Conservation (phyloP, 2,329 filamentous ascomycete species). For the Penicillium sp. region DNA sequence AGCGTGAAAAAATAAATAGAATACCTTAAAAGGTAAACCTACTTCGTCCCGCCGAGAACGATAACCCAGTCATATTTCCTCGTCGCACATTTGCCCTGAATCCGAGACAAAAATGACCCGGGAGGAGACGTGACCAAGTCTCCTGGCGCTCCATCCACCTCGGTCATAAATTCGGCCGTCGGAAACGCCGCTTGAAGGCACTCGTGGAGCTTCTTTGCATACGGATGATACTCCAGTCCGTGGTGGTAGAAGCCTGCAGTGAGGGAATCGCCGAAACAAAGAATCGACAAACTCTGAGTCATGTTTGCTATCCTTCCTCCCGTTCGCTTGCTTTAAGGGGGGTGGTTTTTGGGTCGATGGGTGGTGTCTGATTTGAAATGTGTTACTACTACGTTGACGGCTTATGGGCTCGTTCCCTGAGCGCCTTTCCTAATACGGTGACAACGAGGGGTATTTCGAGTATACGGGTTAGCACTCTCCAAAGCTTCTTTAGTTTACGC, state of each 20-base stretch:
- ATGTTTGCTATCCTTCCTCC: not conserved
- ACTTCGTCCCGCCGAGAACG: conserved; percentile 66
- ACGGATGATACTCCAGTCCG: conserved; percentile 56
- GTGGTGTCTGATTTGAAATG: not conserved
- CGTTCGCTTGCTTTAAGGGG: not conserved
- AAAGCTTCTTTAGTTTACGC: too few relatives aligned
- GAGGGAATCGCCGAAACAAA: conserved; percentile 69
- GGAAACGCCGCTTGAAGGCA: conserved; percentile 55
- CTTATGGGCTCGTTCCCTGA: not conserved
- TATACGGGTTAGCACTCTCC: not conserved
- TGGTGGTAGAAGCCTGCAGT: conserved; percentile 58
- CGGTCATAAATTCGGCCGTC: conserved; percentile 44
- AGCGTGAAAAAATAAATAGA: not conserved
- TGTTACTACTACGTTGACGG: not conserved
- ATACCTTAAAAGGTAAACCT: not conserved
- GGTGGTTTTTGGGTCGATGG: not conserved
- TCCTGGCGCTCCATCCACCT: conserved; percentile 57
- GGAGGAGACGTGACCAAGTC: conserved; percentile 50
- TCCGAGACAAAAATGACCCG: conserved; percentile 38
- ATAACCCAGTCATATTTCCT: conserved; percentile 62
- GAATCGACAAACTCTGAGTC: conserved; percentile 43
- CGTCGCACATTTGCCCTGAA: conserved; percentile 33
- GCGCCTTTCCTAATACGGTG: not conserved
- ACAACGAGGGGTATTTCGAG: not conserved
- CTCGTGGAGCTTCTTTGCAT: conserved; percentile 54